Percentiles rank a stretch among this genome's conserved stretches.
Conservation (phyloP, 345 rosid genomes). For the Brassica juncea region DNA sequence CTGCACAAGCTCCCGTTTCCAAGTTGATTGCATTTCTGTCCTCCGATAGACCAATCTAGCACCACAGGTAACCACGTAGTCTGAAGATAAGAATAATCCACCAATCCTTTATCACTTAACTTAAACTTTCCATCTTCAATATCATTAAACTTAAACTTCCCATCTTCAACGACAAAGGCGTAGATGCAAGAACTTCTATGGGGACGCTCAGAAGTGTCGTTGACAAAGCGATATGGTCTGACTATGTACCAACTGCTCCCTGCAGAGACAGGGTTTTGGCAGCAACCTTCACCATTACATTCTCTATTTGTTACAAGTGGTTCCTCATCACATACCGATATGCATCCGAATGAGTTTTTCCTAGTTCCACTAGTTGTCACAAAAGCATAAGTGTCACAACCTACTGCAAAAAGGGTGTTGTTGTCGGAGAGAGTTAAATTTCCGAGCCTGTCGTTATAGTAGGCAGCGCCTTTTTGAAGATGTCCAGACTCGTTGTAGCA, state of each 20-base stretch:
- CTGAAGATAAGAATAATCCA: neutral
- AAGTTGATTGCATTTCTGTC: neutral
- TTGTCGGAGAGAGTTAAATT: neutral
- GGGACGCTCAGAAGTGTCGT: neutral
- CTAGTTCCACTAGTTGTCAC: neutral
- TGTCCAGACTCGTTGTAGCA: neutral
- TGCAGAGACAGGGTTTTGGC: neutral
- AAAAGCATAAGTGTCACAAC: neutral
- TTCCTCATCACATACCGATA: neutral
- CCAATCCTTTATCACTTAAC: neutral
- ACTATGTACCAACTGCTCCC: neutral
- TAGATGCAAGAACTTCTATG: neutral
- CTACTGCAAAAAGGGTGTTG: neutral
- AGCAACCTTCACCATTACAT: conserved; percentile 1
- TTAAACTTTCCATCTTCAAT: neutral
- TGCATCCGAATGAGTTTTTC: neutral
- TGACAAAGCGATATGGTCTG: neutral
- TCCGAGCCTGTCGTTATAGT: neutral
- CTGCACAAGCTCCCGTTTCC: neutral
- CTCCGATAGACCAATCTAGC: neutral
- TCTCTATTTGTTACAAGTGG: neutral
- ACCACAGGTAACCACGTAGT: neutral
- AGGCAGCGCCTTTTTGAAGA: neutral
- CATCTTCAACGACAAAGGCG: neutral
- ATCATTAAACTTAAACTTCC: neutral